Base-by-base conservation (phyloP, 2,329 filamentous ascomycete species). In the Exserohilum turcica region DNA sequence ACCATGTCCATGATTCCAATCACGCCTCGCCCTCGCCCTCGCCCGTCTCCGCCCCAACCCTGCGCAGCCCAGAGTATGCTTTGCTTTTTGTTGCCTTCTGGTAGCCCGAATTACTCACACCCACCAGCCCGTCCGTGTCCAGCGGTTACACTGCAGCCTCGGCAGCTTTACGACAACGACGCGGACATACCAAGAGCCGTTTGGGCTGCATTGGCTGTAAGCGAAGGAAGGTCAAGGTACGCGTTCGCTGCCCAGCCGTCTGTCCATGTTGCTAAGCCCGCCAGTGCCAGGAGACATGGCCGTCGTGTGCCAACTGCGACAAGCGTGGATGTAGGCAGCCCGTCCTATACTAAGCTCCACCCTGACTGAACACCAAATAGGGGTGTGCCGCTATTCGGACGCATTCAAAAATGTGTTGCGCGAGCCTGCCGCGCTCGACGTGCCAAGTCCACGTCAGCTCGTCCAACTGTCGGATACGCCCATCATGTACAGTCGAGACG, bases 191-290 rank as follows among this genome's bases (percentile, higher is more conserved):
- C 69, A 89, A 88, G 76, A 88, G 85, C 51, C 81, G 86, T 61
- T 82, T 85, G 45, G 86, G 86, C 39, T 89, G 86, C 64, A 79
- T 81, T 57, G 78, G 84, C 53, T 89, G 86, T 74, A 89, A 89
- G 75, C 78, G 79, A 49, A 79, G 86, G 56, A 89, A 89, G 73
- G 87, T 89, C 68, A 89, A 89, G 83, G 86, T 86, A 74, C 36
- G 49, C 36, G 28, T 18, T 21, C 19, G 6, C 6, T 7, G 28
- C 5, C 7, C 6, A n/a, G 6, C 10, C 40, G 9, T 33, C 27
- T 27, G 19, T 10, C 27, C 32, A 9, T 44, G 13, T 3, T 16
- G 9, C 43, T 48, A 45, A 47, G 5, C 10, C 3, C 47, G 12
- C 16, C 37, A 74, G 68, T 76, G 74, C 53, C 68, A 68, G 55